Conservation (phyloP, 2,329 filamentous ascomycete species). For the Fusarium protoensiforme region DNA sequence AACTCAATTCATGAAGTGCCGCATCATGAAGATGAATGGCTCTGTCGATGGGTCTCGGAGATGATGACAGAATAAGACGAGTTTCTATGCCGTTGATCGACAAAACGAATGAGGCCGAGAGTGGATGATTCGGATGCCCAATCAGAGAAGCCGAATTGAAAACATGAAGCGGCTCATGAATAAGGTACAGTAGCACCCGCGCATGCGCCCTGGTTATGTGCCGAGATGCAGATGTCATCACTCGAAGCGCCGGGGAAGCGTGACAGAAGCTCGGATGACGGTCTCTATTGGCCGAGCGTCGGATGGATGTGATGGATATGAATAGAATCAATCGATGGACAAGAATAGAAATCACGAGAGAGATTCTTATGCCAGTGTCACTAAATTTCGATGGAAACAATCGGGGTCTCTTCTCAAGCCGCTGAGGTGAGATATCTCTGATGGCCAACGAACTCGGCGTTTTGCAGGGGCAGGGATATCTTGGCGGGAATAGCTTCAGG, state of each 20-base stretch:
- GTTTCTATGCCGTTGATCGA: conserved; percentile 16
- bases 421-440: neutral
- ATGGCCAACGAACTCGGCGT: neutral
- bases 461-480: neutral
- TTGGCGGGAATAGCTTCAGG: neutral
- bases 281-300: conserved; percentile 9
- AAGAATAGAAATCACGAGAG: conserved; percentile 4
- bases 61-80: conserved; percentile 19
- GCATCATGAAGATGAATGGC: conserved; percentile 6
- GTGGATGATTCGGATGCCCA: conserved; percentile 15
- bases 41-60: neutral
- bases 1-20: neutral
- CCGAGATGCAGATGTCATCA: conserved; percentile 25
- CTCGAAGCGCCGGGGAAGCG: conserved; percentile 9
- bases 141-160: conserved; percentile 25
- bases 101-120: neutral
- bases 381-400: neutral
- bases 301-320: neutral
- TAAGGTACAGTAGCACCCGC: neutral
- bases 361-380: neutral
- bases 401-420: neutral
- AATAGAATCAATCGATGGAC: neutral
- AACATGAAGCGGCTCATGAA: conserved; percentile 23
- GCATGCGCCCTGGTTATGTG: conserved; percentile 11
- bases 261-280: neutral